Evolutionary conservation across 1,284 basidiomycete species (phyloP).

Genomic region (Papiliotrema flavescens): DNA sequence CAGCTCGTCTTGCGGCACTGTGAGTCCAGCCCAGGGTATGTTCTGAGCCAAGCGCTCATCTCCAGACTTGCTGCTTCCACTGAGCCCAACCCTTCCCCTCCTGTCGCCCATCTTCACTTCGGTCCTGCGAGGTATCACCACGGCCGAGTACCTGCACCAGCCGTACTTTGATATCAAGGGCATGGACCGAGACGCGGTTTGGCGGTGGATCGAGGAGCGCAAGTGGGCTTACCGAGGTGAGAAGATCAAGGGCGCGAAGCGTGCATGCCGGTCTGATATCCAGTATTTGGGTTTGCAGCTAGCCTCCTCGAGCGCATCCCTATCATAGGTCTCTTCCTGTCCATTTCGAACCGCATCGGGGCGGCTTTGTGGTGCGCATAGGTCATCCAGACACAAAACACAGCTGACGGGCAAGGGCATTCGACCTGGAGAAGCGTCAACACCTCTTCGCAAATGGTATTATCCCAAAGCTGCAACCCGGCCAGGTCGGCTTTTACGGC

Average conservation of each 20-base stretch:
- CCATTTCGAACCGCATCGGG: slow-evolving; percentile 77
- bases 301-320: slow-evolving; percentile 73
- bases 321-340: slow-evolving; percentile 71
- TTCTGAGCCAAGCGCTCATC: background rate
- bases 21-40: slow-evolving; percentile 44
- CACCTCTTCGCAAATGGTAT: slow-evolving; percentile 56
- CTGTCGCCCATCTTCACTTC: slow-evolving; percentile 64
- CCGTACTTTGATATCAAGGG: slow-evolving; percentile 76
- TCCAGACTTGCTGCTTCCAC: slow-evolving; percentile 65
- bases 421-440: slow-evolving; percentile 70
- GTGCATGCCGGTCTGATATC: background rate
- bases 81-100: slow-evolving; percentile 64
- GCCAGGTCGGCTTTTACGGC: slow-evolving; percentile 38
- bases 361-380: slow-evolving; percentile 73
- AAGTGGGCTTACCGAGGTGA: slow-evolving; percentile 78
- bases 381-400: background rate
- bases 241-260: slow-evolving; percentile 13
- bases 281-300: slow-evolving; percentile 77
- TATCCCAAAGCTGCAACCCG: slow-evolving; percentile 40
- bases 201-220: slow-evolving; percentile 75
- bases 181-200: slow-evolving; percentile 66
- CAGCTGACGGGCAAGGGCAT: slow-evolving; percentile 33
- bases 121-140: slow-evolving; percentile 64
- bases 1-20: slow-evolving; percentile 56
- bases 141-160: slow-evolving; percentile 65